phyloP scores from a whole-genome alignment of 768 basidiomycete genomes.

The Tricholoma hemisulphureum region DNA sequence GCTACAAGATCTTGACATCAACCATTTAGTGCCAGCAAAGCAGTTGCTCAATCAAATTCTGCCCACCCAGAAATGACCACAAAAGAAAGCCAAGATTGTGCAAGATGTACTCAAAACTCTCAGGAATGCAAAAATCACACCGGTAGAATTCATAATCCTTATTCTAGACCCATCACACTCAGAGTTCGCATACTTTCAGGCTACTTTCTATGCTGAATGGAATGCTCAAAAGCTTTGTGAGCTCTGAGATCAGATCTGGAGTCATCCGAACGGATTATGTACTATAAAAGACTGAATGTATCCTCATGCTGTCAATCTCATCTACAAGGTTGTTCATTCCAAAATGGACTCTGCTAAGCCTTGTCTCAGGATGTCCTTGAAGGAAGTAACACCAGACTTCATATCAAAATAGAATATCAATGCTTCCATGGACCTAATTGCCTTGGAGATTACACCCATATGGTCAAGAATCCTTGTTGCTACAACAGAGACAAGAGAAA shows the following conservation, averaged over 20 bases:
- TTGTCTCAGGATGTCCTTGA: constrained; percentile 14
- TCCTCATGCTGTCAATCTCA: constrained; percentile 15
- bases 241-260: neutral
- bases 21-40: too few relatives aligned
- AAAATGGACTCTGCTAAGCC: constrained; percentile 26
- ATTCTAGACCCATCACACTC: too few relatives aligned
- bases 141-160: too few relatives aligned
- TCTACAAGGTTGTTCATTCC: constrained; percentile 12
- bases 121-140: too few relatives aligned
- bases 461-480: constrained; percentile 14
- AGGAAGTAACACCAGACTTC: constrained; percentile 18
- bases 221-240: neutral
- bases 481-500: neutral
- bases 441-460: constrained; percentile 12
- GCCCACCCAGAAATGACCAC: too few relatives aligned
- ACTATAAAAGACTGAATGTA: constrained; percentile 5
- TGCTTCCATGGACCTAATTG: constrained; percentile 18
- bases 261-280: neutral
- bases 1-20: too few relatives aligned
- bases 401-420: constrained; percentile 19
- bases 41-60: too few relatives aligned
- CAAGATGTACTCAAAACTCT: too few relatives aligned
- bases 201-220: too few relatives aligned
- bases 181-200: too few relatives aligned
- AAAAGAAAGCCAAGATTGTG: too few relatives aligned